Evolutionary conservation across 2,329 filamentous ascomycete species (phyloP), one percentile per base, ranked within the genome.

Genomic region (Fusarium pilosicola): DNA sequence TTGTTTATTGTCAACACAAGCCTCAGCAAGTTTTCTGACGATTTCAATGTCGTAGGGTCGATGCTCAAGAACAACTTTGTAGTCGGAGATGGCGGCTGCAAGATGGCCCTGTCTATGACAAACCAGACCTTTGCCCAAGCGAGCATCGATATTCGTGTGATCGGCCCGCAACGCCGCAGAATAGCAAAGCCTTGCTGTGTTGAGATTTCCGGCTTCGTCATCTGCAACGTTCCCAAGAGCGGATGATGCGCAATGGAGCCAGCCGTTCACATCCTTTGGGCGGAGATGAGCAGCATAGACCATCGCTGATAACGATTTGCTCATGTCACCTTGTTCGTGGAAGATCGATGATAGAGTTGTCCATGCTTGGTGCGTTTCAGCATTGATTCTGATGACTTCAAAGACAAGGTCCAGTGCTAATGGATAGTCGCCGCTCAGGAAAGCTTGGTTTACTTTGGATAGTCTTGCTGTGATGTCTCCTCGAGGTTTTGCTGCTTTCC

Each of bases 391-490:
- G 76, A 93, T 91, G 65, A 92, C 88, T 75, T 92, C 90, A 45
- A 87, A 86, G 14, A 90, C 87, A 28, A 88, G 83, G 22, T 87
- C 86, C 41, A 90, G 83, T 10, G 92, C 91, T 45, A 86, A 84
- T 10, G 89, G 86, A 71, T 91, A 90, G 26, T 91, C 86, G 32
- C 87, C 85, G 15, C 87, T 85, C 66, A 94, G 85, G 77, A 91
- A 95, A 9, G 90, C 89, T 68, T 91, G 86, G 66, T 91, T 93
- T 7, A 93, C 93, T 77, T 88, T 86, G 52, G 88, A 87, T 55
- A 95, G 86, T 46, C 91, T 85, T 45, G 88, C 85, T 76, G 92
- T 94, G 80, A 95, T 93, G 74, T 94, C 91, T 45, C 88, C 90
- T 49, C 91, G 89, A 22, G 91, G 92, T 79, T 93, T 92, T 14